Percentiles rank a stretch among this genome's conserved stretches.
phyloP scores from a whole-genome alignment of 768 basidiomycete genomes.

The Lepiota subincarnata region DNA sequence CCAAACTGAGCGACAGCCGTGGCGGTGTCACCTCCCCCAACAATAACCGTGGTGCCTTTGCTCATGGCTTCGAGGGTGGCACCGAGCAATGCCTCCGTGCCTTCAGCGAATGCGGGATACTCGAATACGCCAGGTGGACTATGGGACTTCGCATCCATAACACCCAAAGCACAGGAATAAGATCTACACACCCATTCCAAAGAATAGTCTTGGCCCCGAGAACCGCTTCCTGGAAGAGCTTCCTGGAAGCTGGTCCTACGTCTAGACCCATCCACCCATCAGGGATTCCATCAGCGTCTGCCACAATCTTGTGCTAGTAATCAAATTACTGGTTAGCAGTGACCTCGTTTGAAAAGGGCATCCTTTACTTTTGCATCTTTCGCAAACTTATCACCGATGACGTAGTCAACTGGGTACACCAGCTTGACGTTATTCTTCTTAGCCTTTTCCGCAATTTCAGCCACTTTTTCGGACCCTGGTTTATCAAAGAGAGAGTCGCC shows the following conservation, averaged over 20 bases:
- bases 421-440: slow-evolving; percentile 88
- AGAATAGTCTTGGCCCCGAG: slow-evolving; percentile 90
- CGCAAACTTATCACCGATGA: slow-evolving; percentile 93
- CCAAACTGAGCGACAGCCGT: slow-evolving; percentile 86
- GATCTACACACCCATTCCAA: slow-evolving; percentile 77
- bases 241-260: slow-evolving; percentile 77
- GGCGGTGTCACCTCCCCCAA: slow-evolving; percentile 96
- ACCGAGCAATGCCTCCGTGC: slow-evolving; percentile 80
- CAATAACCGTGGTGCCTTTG: slow-evolving; percentile 87
- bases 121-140: slow-evolving; percentile 98
- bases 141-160: slow-evolving; percentile 6
- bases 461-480: slow-evolving; percentile 84
- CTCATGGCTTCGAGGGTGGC: slow-evolving; percentile 84
- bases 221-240: slow-evolving; percentile 78
- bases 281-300: slow-evolving; percentile 85
- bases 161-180: not conserved
- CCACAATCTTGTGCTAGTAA: slow-evolving; percentile 63
- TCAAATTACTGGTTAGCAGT: not conserved
- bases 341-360: not conserved
- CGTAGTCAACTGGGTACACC: slow-evolving; percentile 92
- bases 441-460: slow-evolving; percentile 82
- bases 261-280: slow-evolving; percentile 96
- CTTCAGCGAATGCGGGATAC: slow-evolving; percentile 85
- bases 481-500: slow-evolving; percentile 93
- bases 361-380: slow-evolving; percentile 75